phyloP scores from a whole-genome alignment of 768 basidiomycete genomes.

The Boletus fagicola region DNA sequence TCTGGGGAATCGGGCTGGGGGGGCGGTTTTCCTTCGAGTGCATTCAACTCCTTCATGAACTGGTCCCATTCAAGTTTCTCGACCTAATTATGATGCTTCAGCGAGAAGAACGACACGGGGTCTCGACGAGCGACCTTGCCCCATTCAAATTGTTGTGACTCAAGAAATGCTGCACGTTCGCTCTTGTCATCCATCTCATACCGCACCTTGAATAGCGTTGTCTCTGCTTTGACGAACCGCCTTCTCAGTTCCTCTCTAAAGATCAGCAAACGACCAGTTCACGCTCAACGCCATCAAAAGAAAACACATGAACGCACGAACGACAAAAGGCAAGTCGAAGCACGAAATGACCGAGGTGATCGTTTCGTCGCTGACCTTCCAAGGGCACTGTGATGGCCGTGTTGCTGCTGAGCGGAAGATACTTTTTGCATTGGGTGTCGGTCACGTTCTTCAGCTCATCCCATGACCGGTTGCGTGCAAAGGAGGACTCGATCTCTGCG shows the following conservation, averaged over 20 bases:
- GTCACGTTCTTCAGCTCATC: constrained; percentile 73
- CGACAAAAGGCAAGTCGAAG: constrained; percentile 93
- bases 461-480: constrained; percentile 77
- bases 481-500: constrained; percentile 88
- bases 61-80: constrained; percentile 51
- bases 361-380: constrained; percentile 69
- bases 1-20: not conserved
- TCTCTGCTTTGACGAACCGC: constrained; percentile 88
- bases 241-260: constrained; percentile 83
- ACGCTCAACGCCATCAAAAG: not conserved
- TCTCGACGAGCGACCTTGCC: constrained; percentile 42
- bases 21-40: constrained; percentile 23
- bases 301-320: constrained; percentile 59
- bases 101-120: not conserved
- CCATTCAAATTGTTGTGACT: constrained; percentile 57
- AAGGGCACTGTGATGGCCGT: constrained; percentile 46
- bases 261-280: not conserved
- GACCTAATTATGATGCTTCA: constrained; percentile 44
- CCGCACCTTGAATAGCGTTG: constrained; percentile 76
- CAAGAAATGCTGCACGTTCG: constrained; percentile 67
- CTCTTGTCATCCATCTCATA: constrained; percentile 61
- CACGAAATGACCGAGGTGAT: constrained; percentile 92
- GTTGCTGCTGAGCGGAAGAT: constrained; percentile 67
- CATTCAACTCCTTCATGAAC: constrained; percentile 47
- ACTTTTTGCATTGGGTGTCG: constrained; percentile 61